Evolutionary conservation across 768 basidiomycete species (phyloP), one percentile per base, ranked within the genome.

Genomic region (Boletus rubescentipes): DNA sequence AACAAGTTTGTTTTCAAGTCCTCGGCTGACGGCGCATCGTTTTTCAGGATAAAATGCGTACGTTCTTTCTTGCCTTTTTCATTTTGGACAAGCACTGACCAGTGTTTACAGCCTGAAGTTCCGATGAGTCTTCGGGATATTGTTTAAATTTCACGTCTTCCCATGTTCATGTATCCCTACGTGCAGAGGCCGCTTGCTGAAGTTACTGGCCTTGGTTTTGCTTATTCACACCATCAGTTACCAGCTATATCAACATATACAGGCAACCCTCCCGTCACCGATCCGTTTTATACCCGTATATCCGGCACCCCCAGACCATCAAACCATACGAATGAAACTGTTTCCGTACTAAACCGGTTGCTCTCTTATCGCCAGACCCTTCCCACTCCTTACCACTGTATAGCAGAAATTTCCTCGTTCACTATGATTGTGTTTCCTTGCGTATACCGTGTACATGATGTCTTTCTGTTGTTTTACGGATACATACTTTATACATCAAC

Each of bases 61-160:
- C 66, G 91, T 76, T 50, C 43, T 42, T 31, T 26, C 32, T 39
- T 36, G 26, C 38, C 41, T 21, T 16, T 29, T 35, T n/a, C 29
- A 8, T 39, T 21, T 6, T 29, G 31, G 32, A 26, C 51, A 48
- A 69, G 71, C 29, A 72, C 59, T 54, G 57, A 61, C 46, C 3
- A 21, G 10, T 44, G 58, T 59, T 57, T 59, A 55, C 68, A 93
- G 91, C 91, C 91, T 69, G 91, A 93, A 83, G 91, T 93, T 71
- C 91, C 91, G 59, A 83, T 87, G 79, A 90, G 84, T 75, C 85
- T 93, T 69, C 90, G 91, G 69, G 91, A 93, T 78, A 80, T 91
- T 79, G 80, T 93, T 75, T 91, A 79, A 81, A 81, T 69, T 76
- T 64, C 57, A 56, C 70, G 74, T 74, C 67, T 70, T 67, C 67